phyloP scores from a whole-genome alignment of 257 asterid species.

The Ophiorrhiza pumila region DNA sequence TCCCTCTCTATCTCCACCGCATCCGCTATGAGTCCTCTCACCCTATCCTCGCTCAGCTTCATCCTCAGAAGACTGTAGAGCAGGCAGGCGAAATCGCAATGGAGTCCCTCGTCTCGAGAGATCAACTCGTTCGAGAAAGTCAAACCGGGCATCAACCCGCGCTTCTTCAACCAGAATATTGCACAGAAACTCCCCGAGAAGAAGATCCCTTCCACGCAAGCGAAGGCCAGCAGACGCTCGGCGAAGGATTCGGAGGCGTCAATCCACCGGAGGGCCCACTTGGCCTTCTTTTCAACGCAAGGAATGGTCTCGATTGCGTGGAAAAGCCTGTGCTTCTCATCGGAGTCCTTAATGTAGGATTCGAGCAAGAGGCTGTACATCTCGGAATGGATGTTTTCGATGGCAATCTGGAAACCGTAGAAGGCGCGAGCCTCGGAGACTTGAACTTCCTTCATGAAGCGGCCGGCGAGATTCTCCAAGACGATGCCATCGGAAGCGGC shows the following conservation, averaged over 20 bases:
- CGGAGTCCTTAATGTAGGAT: slow-evolving; percentile 68
- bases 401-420: slow-evolving; percentile 91
- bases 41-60: slow-evolving; percentile 73
- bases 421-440: slow-evolving; percentile 95
- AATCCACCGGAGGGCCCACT: slow-evolving; percentile 92
- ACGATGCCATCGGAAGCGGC: slow-evolving; percentile 98
- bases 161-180: slow-evolving; percentile 81
- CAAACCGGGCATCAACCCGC: slow-evolving; percentile 85
- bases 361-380: slow-evolving; percentile 84
- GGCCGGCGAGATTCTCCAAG: slow-evolving; percentile 84
- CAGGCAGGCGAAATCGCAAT: slow-evolving; percentile 90
- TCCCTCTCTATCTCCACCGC: slow-evolving; percentile 85
- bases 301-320: slow-evolving; percentile 84
- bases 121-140: slow-evolving; percentile 82
- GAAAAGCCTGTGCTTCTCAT: slow-evolving; percentile 57
- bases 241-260: slow-evolving; percentile 81
- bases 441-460: slow-evolving; percentile 95
- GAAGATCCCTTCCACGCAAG: slow-evolving; percentile 89
- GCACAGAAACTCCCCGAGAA: slow-evolving; percentile 93
- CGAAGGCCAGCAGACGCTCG: slow-evolving; percentile 73
- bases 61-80: slow-evolving; percentile 58
- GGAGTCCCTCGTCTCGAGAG: slow-evolving; percentile 85
- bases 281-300: slow-evolving; percentile 75
- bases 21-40: slow-evolving; percentile 52
- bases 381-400: slow-evolving; percentile 94